Evolutionary conservation across 2,329 filamentous ascomycete genomes (phyloP).

Genomic region (Penicillium frequentans): DNA sequence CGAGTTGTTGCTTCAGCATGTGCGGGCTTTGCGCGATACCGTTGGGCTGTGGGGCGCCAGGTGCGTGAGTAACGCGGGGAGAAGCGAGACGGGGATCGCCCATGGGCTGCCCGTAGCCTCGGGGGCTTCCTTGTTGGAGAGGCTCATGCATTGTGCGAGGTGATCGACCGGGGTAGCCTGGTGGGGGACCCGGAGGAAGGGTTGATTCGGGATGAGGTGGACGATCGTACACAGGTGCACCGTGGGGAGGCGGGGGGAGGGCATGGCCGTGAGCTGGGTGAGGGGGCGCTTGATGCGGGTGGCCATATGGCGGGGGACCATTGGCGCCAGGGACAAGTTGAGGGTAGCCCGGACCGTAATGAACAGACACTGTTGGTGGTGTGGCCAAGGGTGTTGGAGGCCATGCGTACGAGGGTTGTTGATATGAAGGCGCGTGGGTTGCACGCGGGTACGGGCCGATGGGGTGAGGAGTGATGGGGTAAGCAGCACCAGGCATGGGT

Average conservation of each 20-base stretch:
- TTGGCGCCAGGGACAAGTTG: conserved; percentile 34
- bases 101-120: conserved; percentile 25
- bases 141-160: conserved; percentile 27
- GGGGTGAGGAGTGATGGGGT: conserved; percentile 53
- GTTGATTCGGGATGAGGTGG: conserved; percentile 33
- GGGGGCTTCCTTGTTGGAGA: conserved; percentile 30
- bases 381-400: conserved; percentile 46
- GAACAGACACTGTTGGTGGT: conserved; percentile 40
- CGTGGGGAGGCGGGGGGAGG: conserved; percentile 27
- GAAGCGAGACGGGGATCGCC: conserved; percentile 38
- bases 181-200: conserved; percentile 26
- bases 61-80: conserved; percentile 31
- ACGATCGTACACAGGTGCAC: conserved; percentile 34
- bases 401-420: conserved; percentile 42
- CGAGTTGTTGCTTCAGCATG: conserved; percentile 24
- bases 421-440: conserved; percentile 41
- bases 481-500: conserved; percentile 61
- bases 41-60: conserved; percentile 23
- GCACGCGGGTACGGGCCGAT: conserved; percentile 56
- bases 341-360: conserved; percentile 38
- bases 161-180: conserved; percentile 28
- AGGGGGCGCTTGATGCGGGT: conserved; percentile 25
- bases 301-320: conserved; percentile 35
- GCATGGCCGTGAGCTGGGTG: conserved; percentile 25
- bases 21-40: conserved; percentile 27